A percentile compares a stretch with the other conserved stretches of the same genome.
phyloP scores from a whole-genome alignment of 139 green algal genomes.

The Raphidocelis subcapitata region DNA sequence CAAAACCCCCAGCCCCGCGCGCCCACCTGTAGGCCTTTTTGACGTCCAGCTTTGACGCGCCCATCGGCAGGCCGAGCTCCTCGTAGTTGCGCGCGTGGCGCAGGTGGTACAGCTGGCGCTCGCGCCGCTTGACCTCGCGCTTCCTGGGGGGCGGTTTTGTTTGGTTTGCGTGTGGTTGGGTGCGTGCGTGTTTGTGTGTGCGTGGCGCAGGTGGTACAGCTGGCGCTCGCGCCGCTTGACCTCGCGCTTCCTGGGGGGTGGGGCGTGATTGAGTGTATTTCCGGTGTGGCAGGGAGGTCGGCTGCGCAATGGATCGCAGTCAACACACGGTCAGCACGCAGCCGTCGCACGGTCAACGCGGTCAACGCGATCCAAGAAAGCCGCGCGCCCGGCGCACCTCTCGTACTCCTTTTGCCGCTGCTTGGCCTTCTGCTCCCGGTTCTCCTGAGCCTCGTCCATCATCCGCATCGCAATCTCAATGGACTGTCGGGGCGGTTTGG shows the following conservation, averaged over 20 bases:
- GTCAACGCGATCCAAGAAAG: conserved; percentile 18
- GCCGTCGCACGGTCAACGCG: too few species aligned
- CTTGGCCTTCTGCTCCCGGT: conserved; percentile 82
- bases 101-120: conserved; percentile 84
- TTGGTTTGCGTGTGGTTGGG: neutral
- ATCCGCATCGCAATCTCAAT: conserved; percentile 64
- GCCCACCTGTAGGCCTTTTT: conserved; percentile 71
- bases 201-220: conserved; percentile 85
- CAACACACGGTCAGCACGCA: too few species aligned
- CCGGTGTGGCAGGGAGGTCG: too few species aligned
- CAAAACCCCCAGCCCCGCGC: too few species aligned
- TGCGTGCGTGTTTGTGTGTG: conserved; percentile 18
- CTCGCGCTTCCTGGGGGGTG: conserved; percentile 57
- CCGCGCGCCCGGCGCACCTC: neutral
- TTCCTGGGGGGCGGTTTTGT: too few species aligned
- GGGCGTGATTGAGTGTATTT: neutral
- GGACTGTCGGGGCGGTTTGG: too few species aligned
- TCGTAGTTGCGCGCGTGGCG: conserved; percentile 80
- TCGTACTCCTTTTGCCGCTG: conserved; percentile 86
- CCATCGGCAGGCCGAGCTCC: conserved; percentile 70
- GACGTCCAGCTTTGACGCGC: conserved; percentile 72
- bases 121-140: conserved; percentile 57
- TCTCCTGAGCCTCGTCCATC: conserved; percentile 75
- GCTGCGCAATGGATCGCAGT: too few species aligned
- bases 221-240: conserved; percentile 65